These are phyloP conservation scores for Colletotrichum tropicale DNA, from an alignment of 2,329 filamentous ascomycete species.

Conservation along the genomic window DNA sequence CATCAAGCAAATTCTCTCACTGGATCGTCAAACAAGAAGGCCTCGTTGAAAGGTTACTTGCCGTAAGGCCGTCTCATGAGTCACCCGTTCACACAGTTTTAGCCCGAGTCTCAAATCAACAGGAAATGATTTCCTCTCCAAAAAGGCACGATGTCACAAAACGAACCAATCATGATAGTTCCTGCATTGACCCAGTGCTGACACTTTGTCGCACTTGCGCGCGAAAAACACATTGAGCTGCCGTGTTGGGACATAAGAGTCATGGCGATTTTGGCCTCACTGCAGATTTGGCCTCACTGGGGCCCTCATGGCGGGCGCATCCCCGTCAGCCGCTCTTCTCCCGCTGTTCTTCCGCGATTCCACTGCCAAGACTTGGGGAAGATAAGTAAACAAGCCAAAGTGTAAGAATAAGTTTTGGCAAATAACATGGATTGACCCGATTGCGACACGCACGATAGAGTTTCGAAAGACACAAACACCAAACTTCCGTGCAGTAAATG, in stretches of 20 bases:
- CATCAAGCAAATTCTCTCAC: background rate
- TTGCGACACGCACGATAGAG: background rate
- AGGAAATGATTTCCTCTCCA: background rate
- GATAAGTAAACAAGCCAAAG: background rate
- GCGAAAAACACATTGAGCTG: background rate
- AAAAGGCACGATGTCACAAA: background rate
- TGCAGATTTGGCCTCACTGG: background rate
- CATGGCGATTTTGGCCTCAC: background rate
- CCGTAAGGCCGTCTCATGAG: background rate
- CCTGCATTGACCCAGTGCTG: background rate
- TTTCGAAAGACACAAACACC: background rate
- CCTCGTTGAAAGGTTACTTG: background rate
- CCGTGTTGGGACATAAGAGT: background rate
- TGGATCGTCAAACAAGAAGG: background rate
- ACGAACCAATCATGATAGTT: background rate
- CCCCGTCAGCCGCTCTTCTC: background rate
- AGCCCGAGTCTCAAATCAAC: background rate
- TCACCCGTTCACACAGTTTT: background rate
- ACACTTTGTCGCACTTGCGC: background rate
- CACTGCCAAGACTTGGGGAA: background rate
- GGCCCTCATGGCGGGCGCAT: background rate
- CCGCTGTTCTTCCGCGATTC: background rate
- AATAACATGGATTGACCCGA: background rate
- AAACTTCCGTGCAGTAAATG: background rate
- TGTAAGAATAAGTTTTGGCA: background rate